Percentiles rank a stretch among this genome's conserved stretches.
Evolutionary conservation across 2,329 filamentous ascomycete genomes (phyloP).

Genomic region (Sarocladium oryzae): DNA sequence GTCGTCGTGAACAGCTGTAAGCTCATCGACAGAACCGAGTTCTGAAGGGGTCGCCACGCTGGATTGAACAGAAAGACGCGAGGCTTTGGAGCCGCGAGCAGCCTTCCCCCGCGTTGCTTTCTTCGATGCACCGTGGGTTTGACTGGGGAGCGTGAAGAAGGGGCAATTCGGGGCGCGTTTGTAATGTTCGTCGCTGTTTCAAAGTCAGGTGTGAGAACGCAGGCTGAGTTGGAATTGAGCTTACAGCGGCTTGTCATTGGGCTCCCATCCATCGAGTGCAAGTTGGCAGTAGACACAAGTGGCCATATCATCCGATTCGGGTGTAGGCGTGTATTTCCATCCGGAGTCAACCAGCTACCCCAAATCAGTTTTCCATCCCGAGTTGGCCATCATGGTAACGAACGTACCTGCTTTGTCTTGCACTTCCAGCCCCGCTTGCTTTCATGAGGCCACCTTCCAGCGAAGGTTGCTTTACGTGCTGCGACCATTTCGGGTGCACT

Average conservation of each 20-base stretch:
- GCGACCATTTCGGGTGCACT: slow-evolving; percentile 62
- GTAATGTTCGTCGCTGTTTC: slow-evolving; percentile 71
- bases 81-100: slow-evolving; percentile 60
- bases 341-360: slow-evolving; percentile 80
- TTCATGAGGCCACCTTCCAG: slow-evolving; percentile 83
- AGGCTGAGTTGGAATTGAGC: slow-evolving; percentile 23
- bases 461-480: slow-evolving; percentile 78
- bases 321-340: slow-evolving; percentile 85
- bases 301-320: slow-evolving; percentile 80
- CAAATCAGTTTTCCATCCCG: slow-evolving; percentile 10
- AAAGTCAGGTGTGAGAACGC: slow-evolving; percentile 17
- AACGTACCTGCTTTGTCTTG: slow-evolving; percentile 73
- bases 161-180: slow-evolving; percentile 71
- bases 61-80: slow-evolving; percentile 57
- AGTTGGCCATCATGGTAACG: background rate
- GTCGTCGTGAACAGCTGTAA: slow-evolving; percentile 43
- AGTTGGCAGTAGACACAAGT: slow-evolving; percentile 88
- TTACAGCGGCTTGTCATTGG: slow-evolving; percentile 79
- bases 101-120: slow-evolving; percentile 47
- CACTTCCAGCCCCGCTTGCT: slow-evolving; percentile 82
- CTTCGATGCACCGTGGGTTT: slow-evolving; percentile 48
- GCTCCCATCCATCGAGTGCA: slow-evolving; percentile 91
- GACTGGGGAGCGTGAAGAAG: slow-evolving; percentile 68
- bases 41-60: slow-evolving; percentile 45
- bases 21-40: slow-evolving; percentile 38